Evolutionary conservation across 2,329 filamentous ascomycete genomes (phyloP).

Genomic region (Clarireedia sp.): DNA sequence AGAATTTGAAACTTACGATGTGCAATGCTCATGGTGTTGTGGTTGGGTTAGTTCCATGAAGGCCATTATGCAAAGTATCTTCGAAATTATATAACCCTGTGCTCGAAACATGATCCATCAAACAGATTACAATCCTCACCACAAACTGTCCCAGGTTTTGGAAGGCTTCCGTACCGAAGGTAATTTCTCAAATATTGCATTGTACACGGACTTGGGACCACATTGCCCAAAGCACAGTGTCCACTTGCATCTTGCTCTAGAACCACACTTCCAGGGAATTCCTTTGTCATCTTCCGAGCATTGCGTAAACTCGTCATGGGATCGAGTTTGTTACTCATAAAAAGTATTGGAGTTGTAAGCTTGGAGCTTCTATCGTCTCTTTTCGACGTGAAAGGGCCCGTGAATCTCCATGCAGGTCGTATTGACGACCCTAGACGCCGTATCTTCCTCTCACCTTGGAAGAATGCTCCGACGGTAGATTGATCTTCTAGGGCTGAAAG

Average conservation of each 20-base stretch:
- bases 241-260: neutral
- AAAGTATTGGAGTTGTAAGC: neutral
- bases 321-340: neutral
- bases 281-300: neutral
- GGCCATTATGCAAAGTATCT: too few relatives aligned
- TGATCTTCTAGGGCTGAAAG: slow-evolving; percentile 5
- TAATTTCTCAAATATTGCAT: neutral
- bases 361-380: neutral
- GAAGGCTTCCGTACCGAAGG: neutral
- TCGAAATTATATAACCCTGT: neutral
- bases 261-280: neutral
- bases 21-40: neutral
- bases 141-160: neutral
- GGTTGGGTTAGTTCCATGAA: neutral
- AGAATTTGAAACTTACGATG: neutral
- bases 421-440: slow-evolving; percentile 6
- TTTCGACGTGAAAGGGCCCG: slow-evolving; percentile 4
- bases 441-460: slow-evolving; percentile 8
- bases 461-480: slow-evolving; percentile 6
- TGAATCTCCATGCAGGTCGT: slow-evolving; percentile 5
- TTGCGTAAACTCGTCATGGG: neutral
- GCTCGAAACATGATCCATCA: neutral
- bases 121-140: slow-evolving; percentile 4
- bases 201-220: neutral
- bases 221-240: neutral